phyloP scores from a whole-genome alignment of 805 yeast species.

The Ogataea siamensis region DNA sequence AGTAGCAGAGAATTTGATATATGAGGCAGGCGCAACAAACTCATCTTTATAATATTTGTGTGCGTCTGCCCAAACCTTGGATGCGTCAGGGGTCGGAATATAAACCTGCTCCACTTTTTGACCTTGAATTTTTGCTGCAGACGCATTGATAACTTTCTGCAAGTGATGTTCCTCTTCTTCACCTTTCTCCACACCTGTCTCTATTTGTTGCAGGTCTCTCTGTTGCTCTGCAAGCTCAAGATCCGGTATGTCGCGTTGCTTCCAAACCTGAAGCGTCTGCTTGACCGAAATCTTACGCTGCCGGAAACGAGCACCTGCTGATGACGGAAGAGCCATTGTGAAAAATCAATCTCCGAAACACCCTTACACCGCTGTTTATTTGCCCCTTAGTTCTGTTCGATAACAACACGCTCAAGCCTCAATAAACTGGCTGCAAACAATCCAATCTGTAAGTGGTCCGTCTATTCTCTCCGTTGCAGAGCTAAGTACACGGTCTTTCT shows the following conservation, averaged over 20 bases:
- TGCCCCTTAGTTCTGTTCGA: conserved; percentile 7
- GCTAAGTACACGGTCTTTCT: conserved; percentile 5
- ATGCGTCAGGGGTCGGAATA: conserved; percentile 97
- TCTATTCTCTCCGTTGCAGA: not conserved
- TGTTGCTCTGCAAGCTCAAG: conserved; percentile 75
- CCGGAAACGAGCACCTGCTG: conserved; percentile 73
- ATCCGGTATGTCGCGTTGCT: conserved; percentile 78
- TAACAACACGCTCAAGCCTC: conserved; percentile 7
- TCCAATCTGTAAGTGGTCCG: conserved; percentile 4
- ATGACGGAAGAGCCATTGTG: conserved; percentile 25
- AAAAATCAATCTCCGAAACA: conserved; percentile 1
- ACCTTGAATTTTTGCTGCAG: conserved; percentile 62
- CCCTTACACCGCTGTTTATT: conserved; percentile 11
- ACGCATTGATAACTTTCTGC: conserved; percentile 84
- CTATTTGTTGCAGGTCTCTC: conserved; percentile 84
- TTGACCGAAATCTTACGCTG: conserved; percentile 94
- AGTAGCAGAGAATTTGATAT: conserved; percentile 87
- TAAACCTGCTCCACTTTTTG: conserved; percentile 56
- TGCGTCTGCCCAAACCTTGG: conserved; percentile 77
- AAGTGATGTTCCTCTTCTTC: conserved; percentile 97
- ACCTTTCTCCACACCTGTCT: conserved; percentile 96
- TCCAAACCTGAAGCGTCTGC: conserved; percentile 74
- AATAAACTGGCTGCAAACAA: not conserved
- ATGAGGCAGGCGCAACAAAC: conserved; percentile 71
- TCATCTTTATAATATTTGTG: conserved; percentile 62